Percentiles rank a stretch among this genome's conserved stretches.
phyloP scores from a whole-genome alignment of 352 stramenopile species.

The Pythium phragmiticola region DNA sequence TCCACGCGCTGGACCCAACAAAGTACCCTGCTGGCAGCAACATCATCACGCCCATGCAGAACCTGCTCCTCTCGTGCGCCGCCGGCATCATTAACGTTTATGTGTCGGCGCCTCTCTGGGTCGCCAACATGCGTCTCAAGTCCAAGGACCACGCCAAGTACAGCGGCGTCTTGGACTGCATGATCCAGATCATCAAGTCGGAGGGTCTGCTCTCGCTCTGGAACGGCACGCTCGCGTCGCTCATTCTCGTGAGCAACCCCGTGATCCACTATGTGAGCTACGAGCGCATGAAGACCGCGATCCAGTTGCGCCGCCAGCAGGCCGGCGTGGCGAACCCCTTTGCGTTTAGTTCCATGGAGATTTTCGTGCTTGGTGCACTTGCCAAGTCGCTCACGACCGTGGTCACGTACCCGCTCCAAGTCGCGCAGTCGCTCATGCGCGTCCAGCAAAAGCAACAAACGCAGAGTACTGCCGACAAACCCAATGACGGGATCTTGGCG shows the following conservation, averaged over 20 bases:
- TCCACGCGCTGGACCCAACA: conserved; percentile 30
- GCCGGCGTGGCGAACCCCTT: conserved; percentile 20
- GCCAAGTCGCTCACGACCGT: conserved; percentile 93
- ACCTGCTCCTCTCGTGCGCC: conserved; percentile 57
- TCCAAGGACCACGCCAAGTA: conserved; percentile 74
- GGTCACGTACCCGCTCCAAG: conserved; percentile 93
- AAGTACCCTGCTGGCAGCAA: conserved; percentile 31
- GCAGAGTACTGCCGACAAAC: background rate
- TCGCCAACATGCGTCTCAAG: conserved; percentile 93
- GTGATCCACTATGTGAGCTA: conserved; percentile 96
- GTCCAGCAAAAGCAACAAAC: conserved; percentile 45
- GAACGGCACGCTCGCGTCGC: conserved; percentile 88
- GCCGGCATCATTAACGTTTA: conserved; percentile 89
- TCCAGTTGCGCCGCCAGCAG: conserved; percentile 37
- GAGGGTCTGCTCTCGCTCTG: conserved; percentile 89
- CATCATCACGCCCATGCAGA: conserved; percentile 53
- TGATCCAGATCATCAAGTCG: conserved; percentile 51
- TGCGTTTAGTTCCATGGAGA: conserved; percentile 72
- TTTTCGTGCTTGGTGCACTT: conserved; percentile 90
- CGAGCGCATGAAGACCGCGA: conserved; percentile 87
- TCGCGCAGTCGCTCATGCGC: conserved; percentile 90
- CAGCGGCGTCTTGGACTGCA: conserved; percentile 47
- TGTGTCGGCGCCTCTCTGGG: conserved; percentile 89
- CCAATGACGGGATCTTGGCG: conserved; percentile 23
- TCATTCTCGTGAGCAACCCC: conserved; percentile 94